These are phyloP conservation scores for Ballota nigra DNA, from an alignment of 257 asterid species.

Conservation along the genomic window DNA sequence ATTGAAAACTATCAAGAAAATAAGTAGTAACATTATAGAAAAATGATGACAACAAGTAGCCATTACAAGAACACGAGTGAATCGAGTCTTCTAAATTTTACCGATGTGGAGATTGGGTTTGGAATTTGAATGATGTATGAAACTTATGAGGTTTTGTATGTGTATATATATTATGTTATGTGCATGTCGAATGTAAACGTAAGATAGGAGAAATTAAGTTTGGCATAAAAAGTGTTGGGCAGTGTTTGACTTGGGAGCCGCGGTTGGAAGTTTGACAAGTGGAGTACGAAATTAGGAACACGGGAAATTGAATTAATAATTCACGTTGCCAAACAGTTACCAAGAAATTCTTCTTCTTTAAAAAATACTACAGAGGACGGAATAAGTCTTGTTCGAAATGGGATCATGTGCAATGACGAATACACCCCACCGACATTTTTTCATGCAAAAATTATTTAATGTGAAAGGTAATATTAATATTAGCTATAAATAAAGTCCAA, in stretches of 20 bases:
- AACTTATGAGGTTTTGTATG: neutral
- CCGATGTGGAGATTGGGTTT: too few species aligned
- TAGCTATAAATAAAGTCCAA: too few species aligned
- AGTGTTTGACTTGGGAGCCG: slow-evolving; percentile 41
- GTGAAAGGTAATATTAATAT: too few species aligned
- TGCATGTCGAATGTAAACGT: slow-evolving; percentile 6
- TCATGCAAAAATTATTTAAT: too few species aligned
- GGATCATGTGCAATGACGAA: neutral
- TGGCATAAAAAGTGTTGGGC: neutral
- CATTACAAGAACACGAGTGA: neutral
- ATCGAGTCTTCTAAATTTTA: too few species aligned
- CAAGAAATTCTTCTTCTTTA: neutral
- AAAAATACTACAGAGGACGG: neutral
- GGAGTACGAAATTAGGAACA: slow-evolving; percentile 25
- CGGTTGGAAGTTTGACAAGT: slow-evolving; percentile 43
- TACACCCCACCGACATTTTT: too few species aligned
- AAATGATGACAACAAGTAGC: neutral
- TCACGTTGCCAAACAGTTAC: slow-evolving; percentile 16
- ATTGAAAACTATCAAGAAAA: slow-evolving; percentile 4
- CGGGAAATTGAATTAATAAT: neutral
- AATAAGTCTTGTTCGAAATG: neutral
- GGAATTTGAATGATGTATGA: neutral
- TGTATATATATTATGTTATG: neutral
- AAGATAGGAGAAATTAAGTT: neutral
- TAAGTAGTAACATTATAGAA: neutral